Evolutionary conservation across 805 yeast genomes (phyloP).

Genomic region (Candida krabiensis): DNA sequence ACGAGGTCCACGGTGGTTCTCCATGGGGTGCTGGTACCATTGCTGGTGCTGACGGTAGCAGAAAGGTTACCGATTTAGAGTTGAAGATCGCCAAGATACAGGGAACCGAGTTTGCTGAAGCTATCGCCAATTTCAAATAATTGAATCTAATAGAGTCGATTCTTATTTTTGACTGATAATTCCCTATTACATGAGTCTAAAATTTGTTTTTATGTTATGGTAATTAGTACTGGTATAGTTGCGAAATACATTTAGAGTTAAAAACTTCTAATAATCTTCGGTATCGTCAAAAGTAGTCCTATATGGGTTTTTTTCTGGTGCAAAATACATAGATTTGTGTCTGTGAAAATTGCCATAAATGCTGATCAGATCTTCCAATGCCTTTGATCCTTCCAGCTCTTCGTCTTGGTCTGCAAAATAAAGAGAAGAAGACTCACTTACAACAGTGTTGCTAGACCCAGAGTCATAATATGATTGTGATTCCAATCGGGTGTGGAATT

Average conservation of each 20-base stretch:
- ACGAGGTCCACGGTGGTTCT: slow-evolving; percentile 77
- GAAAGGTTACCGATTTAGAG: slow-evolving; percentile 66
- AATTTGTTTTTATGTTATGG: not conserved
- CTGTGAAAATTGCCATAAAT: slow-evolving; percentile 2
- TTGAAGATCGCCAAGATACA: slow-evolving; percentile 62
- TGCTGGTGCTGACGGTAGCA: slow-evolving; percentile 75
- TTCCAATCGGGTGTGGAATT: too few species aligned
- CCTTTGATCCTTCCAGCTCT: not conserved
- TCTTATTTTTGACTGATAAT: too few species aligned
- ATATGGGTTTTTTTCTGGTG: not conserved
- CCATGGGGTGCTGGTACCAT: slow-evolving; percentile 87
- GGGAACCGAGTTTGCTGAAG: slow-evolving; percentile 62
- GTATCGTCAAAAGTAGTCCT: not conserved
- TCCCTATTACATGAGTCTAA: too few species aligned
- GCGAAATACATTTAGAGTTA: too few species aligned
- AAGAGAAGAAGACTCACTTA: not conserved
- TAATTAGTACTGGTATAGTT: too few species aligned
- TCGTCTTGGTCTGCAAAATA: not conserved
- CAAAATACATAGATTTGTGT: not conserved
- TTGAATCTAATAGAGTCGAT: too few species aligned
- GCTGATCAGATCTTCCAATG: slow-evolving; percentile 4
- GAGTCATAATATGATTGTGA: too few species aligned
- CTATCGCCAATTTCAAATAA: slow-evolving; percentile 34
- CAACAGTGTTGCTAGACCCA: too few species aligned
- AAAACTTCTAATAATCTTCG: slow-evolving; percentile 1